A percentile compares a stretch with the other conserved stretches of the same genome.
Evolutionary conservation across 2,329 filamentous ascomycete genomes (phyloP).

Genomic region (Simplicillium sp.): DNA sequence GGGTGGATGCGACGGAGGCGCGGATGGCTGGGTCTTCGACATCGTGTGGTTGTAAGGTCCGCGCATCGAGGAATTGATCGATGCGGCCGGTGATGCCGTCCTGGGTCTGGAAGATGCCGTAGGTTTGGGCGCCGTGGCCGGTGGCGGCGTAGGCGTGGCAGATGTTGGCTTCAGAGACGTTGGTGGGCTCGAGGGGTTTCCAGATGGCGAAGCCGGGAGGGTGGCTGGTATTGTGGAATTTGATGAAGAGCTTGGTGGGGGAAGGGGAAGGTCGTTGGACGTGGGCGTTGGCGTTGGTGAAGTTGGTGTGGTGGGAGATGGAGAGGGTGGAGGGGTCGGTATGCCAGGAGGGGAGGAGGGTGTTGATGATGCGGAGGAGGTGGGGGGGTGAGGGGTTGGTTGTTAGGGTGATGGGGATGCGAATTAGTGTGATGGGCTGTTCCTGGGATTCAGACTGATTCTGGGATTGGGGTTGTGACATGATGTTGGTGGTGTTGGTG

Average conservation of each 20-base stretch:
- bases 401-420: no score
- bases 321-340: no score
- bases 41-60: slow-evolving; percentile 8
- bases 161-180: slow-evolving; percentile 6
- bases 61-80: slow-evolving; percentile 10
- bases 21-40: slow-evolving; percentile 8
- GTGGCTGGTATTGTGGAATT: slow-evolving; percentile 5
- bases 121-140: slow-evolving; percentile 8
- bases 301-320: no score
- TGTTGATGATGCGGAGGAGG: no score
- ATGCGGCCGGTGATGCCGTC: slow-evolving; percentile 9
- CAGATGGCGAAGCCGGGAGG: slow-evolving; percentile 3
- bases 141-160: slow-evolving; percentile 6
- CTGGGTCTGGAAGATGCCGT: slow-evolving; percentile 9
- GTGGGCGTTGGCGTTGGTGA: no score
- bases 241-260: slow-evolving; percentile 10
- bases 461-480: no score
- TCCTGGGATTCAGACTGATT: no score
- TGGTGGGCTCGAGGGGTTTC: slow-evolving; percentile 7
- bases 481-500: no score
- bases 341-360: no score
- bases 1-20: slow-evolving; percentile 6
- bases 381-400: no score
- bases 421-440: no score
- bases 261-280: no score